Percentiles rank a stretch among this genome's conserved stretches.
phyloP scores from a whole-genome alignment of 176 grass and related monocot genomes.

The Pontederia crassipes region DNA sequence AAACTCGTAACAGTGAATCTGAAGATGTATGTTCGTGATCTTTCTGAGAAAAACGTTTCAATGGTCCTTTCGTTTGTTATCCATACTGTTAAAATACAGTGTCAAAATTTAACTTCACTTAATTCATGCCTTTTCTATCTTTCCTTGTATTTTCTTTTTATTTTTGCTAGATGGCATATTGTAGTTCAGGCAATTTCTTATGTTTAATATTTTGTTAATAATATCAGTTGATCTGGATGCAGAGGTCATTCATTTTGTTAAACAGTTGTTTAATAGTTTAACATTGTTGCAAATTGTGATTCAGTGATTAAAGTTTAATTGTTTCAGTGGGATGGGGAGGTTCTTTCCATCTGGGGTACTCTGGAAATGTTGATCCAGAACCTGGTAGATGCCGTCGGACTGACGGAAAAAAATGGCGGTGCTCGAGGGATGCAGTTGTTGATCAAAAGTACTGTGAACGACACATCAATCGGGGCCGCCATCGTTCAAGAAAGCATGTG shows the following conservation, averaged over 20 bases:
- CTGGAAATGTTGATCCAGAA: conserved; percentile 53
- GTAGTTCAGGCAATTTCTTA: no score
- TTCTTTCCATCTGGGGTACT: conserved; percentile 42
- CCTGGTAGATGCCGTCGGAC: conserved; percentile 95
- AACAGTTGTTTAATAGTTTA: background rate
- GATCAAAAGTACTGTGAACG: conserved; percentile 99
- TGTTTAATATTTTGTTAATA: no score
- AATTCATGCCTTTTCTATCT: no score
- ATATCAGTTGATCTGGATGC: no score
- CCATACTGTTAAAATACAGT: no score
- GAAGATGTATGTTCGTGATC: no score
- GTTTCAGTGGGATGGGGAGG: conserved; percentile 56
- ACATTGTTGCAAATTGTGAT: conserved; percentile 1
- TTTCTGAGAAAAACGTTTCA: no score
- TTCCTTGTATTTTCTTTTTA: no score
- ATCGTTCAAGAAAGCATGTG: conserved; percentile 99
- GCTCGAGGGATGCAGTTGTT: conserved; percentile 68
- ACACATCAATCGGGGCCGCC: conserved; percentile 93
- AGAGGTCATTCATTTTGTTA: background rate
- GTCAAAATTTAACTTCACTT: no score
- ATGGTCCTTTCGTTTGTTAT: no score
- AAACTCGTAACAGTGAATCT: no score
- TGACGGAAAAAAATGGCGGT: conserved; percentile 98
- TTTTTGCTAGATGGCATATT: no score
- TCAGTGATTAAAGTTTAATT: conserved; percentile 4